Evolutionary conservation across 2,329 filamentous ascomycete genomes (phyloP).

Genomic region (Ustilaginoidea virens): DNA sequence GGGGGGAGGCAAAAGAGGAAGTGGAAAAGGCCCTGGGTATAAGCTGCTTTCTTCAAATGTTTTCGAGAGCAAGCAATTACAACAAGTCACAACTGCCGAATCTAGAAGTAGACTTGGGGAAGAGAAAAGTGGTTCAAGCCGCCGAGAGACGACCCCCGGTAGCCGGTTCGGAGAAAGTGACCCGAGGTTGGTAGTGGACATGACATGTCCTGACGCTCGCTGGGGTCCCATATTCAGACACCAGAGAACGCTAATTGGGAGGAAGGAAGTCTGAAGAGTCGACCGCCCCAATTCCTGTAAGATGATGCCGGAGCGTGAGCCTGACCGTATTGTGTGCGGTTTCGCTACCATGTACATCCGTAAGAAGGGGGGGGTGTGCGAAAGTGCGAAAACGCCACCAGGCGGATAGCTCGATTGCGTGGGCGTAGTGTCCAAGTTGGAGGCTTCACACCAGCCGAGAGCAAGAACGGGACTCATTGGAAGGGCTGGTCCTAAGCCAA

Average conservation of each 20-base stretch:
- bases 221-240: constrained; percentile 3
- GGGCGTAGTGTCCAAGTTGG: constrained; percentile 1
- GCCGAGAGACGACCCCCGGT: constrained; percentile 1
- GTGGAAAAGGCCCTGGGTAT: neutral
- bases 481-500: too few species aligned
- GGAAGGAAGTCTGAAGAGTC: constrained; percentile 1
- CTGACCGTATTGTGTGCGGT: too few species aligned
- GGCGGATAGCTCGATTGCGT: constrained; percentile 2
- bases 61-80: neutral
- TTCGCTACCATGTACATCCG: neutral
- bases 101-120: neutral
- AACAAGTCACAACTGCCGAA: constrained; percentile 1
- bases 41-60: too few species aligned
- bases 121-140: constrained; percentile 1
- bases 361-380: neutral
- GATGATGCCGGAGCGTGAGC: constrained; percentile 1
- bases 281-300: constrained; percentile 5
- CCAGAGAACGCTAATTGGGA: constrained; percentile 4
- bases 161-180: constrained; percentile 1
- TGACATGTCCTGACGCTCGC: constrained; percentile 5
- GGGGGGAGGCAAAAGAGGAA: neutral
- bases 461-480: too few species aligned
- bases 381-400: constrained; percentile 4
- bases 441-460: too few species aligned
- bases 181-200: too few species aligned